These are phyloP conservation scores for Cercophora samala DNA, from an alignment of 495 filamentous ascomycete genomes.

Conservation along the genomic window DNA sequence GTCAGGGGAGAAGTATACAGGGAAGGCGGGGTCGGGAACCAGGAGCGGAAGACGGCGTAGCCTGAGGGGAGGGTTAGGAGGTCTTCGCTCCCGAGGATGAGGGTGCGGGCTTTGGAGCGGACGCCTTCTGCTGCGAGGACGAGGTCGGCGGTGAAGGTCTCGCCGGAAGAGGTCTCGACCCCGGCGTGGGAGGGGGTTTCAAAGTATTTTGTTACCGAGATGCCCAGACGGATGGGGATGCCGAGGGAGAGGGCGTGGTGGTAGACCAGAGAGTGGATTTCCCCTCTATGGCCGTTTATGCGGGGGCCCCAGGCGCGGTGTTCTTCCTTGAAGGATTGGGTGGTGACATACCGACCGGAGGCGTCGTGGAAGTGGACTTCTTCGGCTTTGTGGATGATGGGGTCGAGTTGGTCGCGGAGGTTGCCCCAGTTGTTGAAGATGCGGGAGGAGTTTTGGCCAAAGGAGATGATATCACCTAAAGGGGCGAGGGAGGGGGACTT, in stretches of 20 bases:
- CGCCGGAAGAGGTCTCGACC: slow-evolving; percentile 47
- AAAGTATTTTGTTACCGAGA: slow-evolving; percentile 58
- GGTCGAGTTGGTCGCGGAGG: slow-evolving; percentile 45
- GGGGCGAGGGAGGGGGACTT: slow-evolving; percentile 44
- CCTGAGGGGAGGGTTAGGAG: slow-evolving; percentile 56
- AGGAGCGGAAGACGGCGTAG: slow-evolving; percentile 59
- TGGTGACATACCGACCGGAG: slow-evolving; percentile 30
- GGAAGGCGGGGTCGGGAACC: slow-evolving; percentile 55
- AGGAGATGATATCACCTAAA: slow-evolving; percentile 51
- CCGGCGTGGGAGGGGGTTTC: slow-evolving; percentile 51
- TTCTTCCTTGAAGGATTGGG: slow-evolving; percentile 32
- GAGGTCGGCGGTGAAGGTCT: slow-evolving; percentile 52
- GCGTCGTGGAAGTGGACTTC: slow-evolving; percentile 35
- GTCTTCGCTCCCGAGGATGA: slow-evolving; percentile 61
- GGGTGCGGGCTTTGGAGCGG: slow-evolving; percentile 56
- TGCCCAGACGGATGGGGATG: slow-evolving; percentile 54
- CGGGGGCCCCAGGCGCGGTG: slow-evolving; percentile 27
- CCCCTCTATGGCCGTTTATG: slow-evolving; percentile 60
- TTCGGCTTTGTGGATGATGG: slow-evolving; percentile 46
- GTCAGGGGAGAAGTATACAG: slow-evolving; percentile 60
- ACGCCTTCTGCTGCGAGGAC: slow-evolving; percentile 64
- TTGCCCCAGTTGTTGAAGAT: slow-evolving; percentile 49
- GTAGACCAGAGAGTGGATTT: slow-evolving; percentile 59
- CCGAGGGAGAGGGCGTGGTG: slow-evolving; percentile 50
- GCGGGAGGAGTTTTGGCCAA: slow-evolving; percentile 48